These are phyloP conservation scores for Phytophthora tentaculata DNA, from an alignment of 352 stramenopile genomes.

Conservation along the genomic window DNA sequence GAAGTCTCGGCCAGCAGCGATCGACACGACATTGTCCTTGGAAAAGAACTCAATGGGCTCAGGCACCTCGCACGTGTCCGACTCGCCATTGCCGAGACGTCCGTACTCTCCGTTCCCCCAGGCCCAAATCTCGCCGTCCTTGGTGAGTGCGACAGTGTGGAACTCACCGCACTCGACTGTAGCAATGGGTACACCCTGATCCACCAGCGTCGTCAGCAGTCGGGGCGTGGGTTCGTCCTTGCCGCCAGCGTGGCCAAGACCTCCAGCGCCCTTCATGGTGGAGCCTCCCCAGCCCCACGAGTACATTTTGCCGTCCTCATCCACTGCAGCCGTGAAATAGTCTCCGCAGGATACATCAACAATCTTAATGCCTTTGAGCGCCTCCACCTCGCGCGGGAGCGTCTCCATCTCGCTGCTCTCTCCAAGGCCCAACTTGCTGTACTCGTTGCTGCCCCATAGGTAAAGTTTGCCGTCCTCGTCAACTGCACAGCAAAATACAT, in stretches of 20 bases:
- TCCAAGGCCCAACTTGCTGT: constrained; percentile 81
- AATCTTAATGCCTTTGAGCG: constrained; percentile 73
- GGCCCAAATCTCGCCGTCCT: constrained; percentile 91
- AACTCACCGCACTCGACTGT: constrained; percentile 86
- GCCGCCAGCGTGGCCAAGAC: constrained; percentile 74
- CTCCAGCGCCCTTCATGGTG: constrained; percentile 81
- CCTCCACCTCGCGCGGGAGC: constrained; percentile 67
- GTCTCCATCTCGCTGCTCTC: constrained; percentile 56
- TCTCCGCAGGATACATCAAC: constrained; percentile 88
- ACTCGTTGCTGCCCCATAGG: constrained; percentile 91
- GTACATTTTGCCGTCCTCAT: constrained; percentile 88
- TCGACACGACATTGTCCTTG: constrained; percentile 67
- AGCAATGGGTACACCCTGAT: constrained; percentile 80
- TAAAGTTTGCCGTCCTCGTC: constrained; percentile 74
- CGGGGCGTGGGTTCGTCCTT: constrained; percentile 77
- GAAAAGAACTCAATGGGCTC: constrained; percentile 89
- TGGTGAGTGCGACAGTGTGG: constrained; percentile 90
- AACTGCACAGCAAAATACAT: constrained; percentile 44
- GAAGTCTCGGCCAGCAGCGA: constrained; percentile 90
- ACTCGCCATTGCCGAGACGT: constrained; percentile 90
- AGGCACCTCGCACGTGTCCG: constrained; percentile 77
- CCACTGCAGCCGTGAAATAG: constrained; percentile 87
- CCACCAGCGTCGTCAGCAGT: constrained; percentile 73
- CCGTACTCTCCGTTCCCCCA: constrained; percentile 94
- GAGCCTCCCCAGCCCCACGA: constrained; percentile 92